Evolutionary conservation across 2,329 filamentous ascomycete species (phyloP).

Genomic region (Colletotrichum nymphaeae): DNA sequence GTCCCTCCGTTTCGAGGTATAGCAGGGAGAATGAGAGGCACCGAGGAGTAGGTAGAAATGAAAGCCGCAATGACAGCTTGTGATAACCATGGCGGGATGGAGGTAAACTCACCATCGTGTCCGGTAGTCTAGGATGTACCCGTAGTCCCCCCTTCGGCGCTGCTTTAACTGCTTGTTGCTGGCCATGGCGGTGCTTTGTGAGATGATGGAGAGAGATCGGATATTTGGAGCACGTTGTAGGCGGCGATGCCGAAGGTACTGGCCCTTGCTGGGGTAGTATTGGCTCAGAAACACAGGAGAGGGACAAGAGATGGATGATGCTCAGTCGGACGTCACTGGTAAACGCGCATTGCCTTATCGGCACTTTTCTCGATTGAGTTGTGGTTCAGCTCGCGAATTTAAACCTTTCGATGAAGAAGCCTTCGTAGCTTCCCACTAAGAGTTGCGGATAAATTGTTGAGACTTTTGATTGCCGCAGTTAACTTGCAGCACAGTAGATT

Average conservation of each 20-base stretch:
- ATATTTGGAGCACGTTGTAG: not conserved
- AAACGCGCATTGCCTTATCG: not conserved
- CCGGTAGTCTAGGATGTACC: constrained; percentile 82
- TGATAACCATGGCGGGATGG: not conserved
- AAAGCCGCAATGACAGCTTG: not conserved
- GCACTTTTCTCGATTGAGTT: constrained; percentile 2
- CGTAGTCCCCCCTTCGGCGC: constrained; percentile 78
- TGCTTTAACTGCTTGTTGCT: constrained; percentile 60
- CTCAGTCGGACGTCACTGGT: not conserved
- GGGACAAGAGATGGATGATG: not conserved
- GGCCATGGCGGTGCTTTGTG: constrained; percentile 12
- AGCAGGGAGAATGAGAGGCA: not conserved
- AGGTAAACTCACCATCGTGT: constrained; percentile 77
- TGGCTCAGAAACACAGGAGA: not conserved
- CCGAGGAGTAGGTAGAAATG: not conserved
- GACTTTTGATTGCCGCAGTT: not conserved
- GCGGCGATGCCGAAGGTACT: not conserved
- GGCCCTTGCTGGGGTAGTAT: not conserved
- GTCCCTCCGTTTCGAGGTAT: not conserved
- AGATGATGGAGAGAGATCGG: constrained; percentile 11
- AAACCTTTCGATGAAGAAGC: constrained; percentile 10
- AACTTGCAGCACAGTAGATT: not conserved
- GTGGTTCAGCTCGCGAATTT: constrained; percentile 2
- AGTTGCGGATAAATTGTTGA: constrained; percentile 7
- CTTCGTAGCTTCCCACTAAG: constrained; percentile 4